Conservation (phyloP, 2,329 filamentous ascomycete species). For the Fusarium nurragi region DNA sequence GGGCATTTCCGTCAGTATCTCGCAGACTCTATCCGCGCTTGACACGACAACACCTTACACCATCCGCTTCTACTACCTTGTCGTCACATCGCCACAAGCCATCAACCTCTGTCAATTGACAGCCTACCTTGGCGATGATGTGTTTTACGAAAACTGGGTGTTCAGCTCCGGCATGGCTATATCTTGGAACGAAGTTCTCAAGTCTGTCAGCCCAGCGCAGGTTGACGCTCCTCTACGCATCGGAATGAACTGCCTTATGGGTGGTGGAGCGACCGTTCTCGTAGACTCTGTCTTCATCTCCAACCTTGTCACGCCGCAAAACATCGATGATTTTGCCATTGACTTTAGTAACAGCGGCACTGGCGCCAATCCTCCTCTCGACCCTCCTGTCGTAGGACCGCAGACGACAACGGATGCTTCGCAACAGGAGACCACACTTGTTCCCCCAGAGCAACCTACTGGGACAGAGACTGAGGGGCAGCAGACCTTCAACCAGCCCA, state of each 20-base stretch:
- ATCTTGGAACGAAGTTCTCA: slow-evolving; percentile 1
- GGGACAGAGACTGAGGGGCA: neutral
- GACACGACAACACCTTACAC: slow-evolving; percentile 1
- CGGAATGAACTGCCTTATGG: neutral
- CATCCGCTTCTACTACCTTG: slow-evolving; percentile 11
- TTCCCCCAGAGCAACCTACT: neutral
- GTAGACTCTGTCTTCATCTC: slow-evolving; percentile 8
- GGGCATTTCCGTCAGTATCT: slow-evolving; percentile 4
- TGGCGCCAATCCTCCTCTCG: slow-evolving; percentile 7
- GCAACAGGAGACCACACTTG: neutral
- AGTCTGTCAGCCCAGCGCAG: neutral
- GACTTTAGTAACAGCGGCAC: slow-evolving; percentile 6
- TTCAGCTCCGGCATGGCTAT: neutral
- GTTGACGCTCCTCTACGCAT: neutral
- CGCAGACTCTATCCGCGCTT: neutral
- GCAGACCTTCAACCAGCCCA: too few species aligned
- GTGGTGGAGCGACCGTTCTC: slow-evolving; percentile 8
- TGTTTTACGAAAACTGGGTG: neutral
- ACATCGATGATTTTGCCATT: neutral
- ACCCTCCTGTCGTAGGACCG: neutral
- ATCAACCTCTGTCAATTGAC: slow-evolving; percentile 1
- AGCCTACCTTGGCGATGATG: neutral
- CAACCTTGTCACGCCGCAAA: neutral
- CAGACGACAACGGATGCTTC: neutral
- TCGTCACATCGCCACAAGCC: neutral